Evolutionary conservation across 306 rosid genomes (phyloP), one percentile per base, ranked within the genome.

Genomic region (Fagus sylvatica): DNA sequence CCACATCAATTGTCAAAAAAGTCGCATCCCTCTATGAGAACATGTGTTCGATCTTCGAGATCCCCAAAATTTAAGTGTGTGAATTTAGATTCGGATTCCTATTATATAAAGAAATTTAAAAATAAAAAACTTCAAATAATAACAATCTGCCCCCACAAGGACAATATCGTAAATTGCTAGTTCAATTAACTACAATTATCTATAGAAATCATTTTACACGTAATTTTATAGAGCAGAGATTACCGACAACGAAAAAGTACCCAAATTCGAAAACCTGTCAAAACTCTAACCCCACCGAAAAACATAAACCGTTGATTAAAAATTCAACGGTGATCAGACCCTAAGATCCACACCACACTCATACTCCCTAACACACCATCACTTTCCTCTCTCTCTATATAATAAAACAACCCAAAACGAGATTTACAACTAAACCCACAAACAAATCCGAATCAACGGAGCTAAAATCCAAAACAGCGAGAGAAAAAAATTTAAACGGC

Each of bases 401-500:
- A 22, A 22, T 22, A 22, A 10, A 19, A 53, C 61, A 48, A 40
- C 79, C 46, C 55, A 68, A 74, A 36, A 32, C 30, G 53, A 4
- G 46, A 17, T 2, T 41, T 66, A 66, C 2, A 5, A 49, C n/a
- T 17, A 36, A 36, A 59, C 42, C 13, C 32, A 56, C 30, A 51
- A 22, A 48, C n/a, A 6, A 19, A 28, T 7, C 53, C 69, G 11
- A 0, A 2, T 13, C 28, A 2, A 5, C 11, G 42, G 51, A 16
- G 34, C 9, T 10, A 48, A 72, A 49, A 62, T 11, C 64, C 43
- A 9, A 55, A 30, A 6, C 0, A 7, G 59, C 40, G 68, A 55
- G 12, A 66, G 65, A 71, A 57, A 48, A 36, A 69, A 70, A 74
- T 87, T 87, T 80, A 85, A 89, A 91, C 93, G 87, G 87, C 78